These are phyloP conservation scores for Neofusicoccum umdonicola DNA, from an alignment of 2,329 filamentous ascomycete genomes.

Conservation along the genomic window DNA sequence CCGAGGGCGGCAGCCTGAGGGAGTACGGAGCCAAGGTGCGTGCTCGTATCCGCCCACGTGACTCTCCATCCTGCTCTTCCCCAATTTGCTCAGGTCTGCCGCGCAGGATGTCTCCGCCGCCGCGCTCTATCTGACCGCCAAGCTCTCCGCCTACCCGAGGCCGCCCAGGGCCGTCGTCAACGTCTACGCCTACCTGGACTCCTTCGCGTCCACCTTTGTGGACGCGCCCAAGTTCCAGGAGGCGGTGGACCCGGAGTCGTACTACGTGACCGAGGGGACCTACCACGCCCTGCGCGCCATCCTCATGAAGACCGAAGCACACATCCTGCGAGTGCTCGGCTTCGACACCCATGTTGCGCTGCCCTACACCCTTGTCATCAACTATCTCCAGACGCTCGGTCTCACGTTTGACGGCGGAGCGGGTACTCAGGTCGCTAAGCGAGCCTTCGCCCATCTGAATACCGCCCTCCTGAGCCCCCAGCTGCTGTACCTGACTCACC, in stretches of 20 bases:
- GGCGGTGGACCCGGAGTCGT: slow-evolving; percentile 27
- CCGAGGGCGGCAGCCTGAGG: slow-evolving; percentile 49
- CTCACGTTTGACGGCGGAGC: slow-evolving; percentile 49
- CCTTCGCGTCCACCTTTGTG: slow-evolving; percentile 58
- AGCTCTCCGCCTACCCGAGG: slow-evolving; percentile 74
- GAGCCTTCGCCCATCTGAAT: slow-evolving; percentile 78
- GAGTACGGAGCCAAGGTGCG: slow-evolving; percentile 59
- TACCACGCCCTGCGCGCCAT: slow-evolving; percentile 65
- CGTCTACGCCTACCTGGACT: slow-evolving; percentile 78
- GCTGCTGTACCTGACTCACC: slow-evolving; percentile 86
- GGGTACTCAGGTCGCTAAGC: slow-evolving; percentile 57
- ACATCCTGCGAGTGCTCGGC: slow-evolving; percentile 70
- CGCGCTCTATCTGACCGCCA: slow-evolving; percentile 75
- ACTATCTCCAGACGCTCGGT: slow-evolving; percentile 87
- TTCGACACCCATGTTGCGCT: slow-evolving; percentile 85
- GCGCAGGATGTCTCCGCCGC: slow-evolving; percentile 76
- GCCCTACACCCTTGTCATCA: slow-evolving; percentile 82
- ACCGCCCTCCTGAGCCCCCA: slow-evolving; percentile 82
- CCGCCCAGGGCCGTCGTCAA: slow-evolving; percentile 79
- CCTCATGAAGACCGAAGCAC: slow-evolving; percentile 72
- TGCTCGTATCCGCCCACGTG: slow-evolving; percentile 21
- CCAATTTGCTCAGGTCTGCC: slow-evolving; percentile 19
- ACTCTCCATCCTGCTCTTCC: not conserved
- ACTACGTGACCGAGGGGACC: slow-evolving; percentile 68
- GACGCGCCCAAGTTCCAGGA: slow-evolving; percentile 34